Evolutionary conservation across 2,329 filamentous ascomycete species (phyloP), one percentile per base, ranked within the genome.

Genomic region (Intubia oerlemansii): DNA sequence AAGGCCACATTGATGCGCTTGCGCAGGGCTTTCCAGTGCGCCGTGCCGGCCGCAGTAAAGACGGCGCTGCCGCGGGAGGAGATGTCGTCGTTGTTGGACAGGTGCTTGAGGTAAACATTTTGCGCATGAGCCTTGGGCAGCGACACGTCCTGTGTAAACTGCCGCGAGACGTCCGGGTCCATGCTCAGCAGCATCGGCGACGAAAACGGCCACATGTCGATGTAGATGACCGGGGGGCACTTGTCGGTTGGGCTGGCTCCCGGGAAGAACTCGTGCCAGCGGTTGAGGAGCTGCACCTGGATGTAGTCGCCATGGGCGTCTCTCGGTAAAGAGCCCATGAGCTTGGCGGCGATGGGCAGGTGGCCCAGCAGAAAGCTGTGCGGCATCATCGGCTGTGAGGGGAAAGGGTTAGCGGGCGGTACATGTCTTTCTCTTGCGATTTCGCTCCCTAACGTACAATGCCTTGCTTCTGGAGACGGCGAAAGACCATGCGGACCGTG

Each of bases 1-100:
- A 54, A 54, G 5, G 48, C 49, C 4, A 44, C 46, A 31, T 47
- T 50, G 36, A 53, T 50, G 17, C 47, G 36, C 14, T 34, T 38
- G 19, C 48, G 42, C 33, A 42, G 39, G 28, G 29, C 35, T 34
- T 48, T 50, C 53, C 52, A 56, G 24, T 45, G 41, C 10, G 42
- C 38, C n/a, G n/a, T n/a, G n/a, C n/a, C n/a, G n/a, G n/a, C n/a
- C n/a, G n/a, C n/a, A n/a, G n/a, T n/a, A n/a, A n/a, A n/a, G n/a
- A n/a, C n/a, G n/a, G n/a, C n/a, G 3, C 53, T 52, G 24, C 52
- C 46, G 12, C 44, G 36, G 21, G 43, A 42, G 12, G 53, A 39
- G 2, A 53, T 33, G 24, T 49, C 45, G 5, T 44, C 34, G 13
- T 46, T 47, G 12, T 41, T 41, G 1, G 46, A 42, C 25, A 49